phyloP scores from a whole-genome alignment of 345 rosid genomes.

The Clarkia xantiana region DNA sequence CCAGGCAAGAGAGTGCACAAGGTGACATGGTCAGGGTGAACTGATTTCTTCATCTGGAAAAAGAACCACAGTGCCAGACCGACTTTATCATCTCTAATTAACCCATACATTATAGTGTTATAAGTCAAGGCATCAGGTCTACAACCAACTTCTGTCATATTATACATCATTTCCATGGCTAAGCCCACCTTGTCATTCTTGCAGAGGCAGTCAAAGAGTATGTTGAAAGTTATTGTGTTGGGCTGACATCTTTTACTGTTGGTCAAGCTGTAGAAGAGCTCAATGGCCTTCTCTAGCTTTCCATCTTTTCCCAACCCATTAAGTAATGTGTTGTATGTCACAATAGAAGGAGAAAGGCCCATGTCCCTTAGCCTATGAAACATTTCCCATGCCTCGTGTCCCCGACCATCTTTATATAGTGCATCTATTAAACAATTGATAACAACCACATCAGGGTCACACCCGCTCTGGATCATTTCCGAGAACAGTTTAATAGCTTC shows the following conservation, averaged over 20 bases:
- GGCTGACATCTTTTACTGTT: conserved; percentile 40
- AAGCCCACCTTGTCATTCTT: conserved; percentile 65
- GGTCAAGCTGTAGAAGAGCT: conserved; percentile 48
- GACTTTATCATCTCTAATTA: conserved; percentile 42
- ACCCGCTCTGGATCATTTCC: conserved; percentile 50
- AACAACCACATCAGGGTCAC: conserved; percentile 68
- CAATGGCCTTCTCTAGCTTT: conserved; percentile 39
- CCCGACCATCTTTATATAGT: conserved; percentile 63
- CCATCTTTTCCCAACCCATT: conserved; percentile 68
- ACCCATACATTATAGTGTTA: conserved; percentile 70
- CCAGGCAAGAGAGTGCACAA: conserved; percentile 82
- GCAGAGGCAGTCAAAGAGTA: conserved; percentile 83
- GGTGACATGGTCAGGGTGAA: conserved; percentile 63
- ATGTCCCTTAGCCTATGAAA: conserved; percentile 48
- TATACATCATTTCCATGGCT: conserved; percentile 51
- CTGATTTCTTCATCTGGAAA: conserved; percentile 77
- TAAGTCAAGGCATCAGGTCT: conserved; percentile 67
- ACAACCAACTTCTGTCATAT: conserved; percentile 48
- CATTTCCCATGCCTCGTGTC: conserved; percentile 77
- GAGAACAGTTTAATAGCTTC: conserved; percentile 61
- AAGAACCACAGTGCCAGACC: conserved; percentile 59
- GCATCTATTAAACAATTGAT: conserved; percentile 66
- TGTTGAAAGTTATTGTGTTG: conserved; percentile 69
- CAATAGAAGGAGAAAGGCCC: conserved; percentile 67
- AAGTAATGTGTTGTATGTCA: conserved; percentile 76